Percentiles rank a stretch among this genome's conserved stretches.
These are phyloP conservation scores for Paecilomyces sp. DNA, from an alignment of 2,329 filamentous ascomycete species.

Conservation along the genomic window DNA sequence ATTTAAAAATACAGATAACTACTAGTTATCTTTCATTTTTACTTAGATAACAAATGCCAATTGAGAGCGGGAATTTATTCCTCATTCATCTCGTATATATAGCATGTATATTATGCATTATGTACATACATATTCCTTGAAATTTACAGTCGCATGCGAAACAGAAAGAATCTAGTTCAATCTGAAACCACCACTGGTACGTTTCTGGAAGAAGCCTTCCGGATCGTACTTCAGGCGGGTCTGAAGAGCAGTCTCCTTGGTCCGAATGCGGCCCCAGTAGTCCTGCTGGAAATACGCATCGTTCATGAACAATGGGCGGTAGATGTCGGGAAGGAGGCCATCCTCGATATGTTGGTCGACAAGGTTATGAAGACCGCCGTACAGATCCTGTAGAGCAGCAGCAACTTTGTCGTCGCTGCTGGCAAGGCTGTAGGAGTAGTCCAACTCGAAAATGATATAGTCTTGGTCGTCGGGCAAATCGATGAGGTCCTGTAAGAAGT, in stretches of 20 bases:
- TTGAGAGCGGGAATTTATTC: no score
- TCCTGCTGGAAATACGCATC: conserved; percentile 39
- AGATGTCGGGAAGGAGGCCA: conserved; percentile 30
- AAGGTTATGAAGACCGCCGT: conserved; percentile 26
- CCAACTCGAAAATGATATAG: conserved; percentile 40
- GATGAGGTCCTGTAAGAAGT: conserved; percentile 26
- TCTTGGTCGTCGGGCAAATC: conserved; percentile 32
- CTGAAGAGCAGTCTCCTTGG: conserved; percentile 21
- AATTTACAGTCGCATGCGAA: no score
- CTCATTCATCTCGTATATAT: no score
- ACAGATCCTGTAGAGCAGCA: conserved; percentile 29
- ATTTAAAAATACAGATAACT: no score
- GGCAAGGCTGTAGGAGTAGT: conserved; percentile 33
- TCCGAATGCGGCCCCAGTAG: conserved; percentile 34
- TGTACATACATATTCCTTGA: no score
- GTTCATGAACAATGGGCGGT: conserved; percentile 42
- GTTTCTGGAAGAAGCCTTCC: conserved; percentile 25
- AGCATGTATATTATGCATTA: no score
- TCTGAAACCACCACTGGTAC: no score
- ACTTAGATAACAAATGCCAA: no score
- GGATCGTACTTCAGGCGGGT: conserved; percentile 33
- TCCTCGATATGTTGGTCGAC: conserved; percentile 25
- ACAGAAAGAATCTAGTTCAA: no score
- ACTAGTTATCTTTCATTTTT: no score
- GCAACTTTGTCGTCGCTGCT: conserved; percentile 31